Evolutionary conservation across 2,329 filamentous ascomycete genomes (phyloP), one percentile per base, ranked within the genome.

Genomic region (Penicillium sp.): DNA sequence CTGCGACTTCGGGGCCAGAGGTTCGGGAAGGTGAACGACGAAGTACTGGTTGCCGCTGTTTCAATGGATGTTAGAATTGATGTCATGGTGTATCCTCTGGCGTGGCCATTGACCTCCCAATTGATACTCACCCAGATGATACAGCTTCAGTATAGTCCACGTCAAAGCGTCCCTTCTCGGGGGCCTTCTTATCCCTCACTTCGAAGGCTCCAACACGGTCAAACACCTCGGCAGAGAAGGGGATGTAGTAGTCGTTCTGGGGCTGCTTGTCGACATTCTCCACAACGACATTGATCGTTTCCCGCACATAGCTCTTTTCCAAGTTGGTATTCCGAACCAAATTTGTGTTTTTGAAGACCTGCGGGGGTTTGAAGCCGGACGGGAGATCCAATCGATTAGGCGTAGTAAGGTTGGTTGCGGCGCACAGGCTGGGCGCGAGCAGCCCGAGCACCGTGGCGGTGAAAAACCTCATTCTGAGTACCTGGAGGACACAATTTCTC

Each of bases 341-440:
- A 73, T 99, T 97, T 75, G 82, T 83, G 76, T 99, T 97, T 78
- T 92, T 91, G 80, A 96, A 99, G 63, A 92, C 89, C 72, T 91
- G 89, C 15, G 92, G 88, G 51, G 93, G 91, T 74, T 84, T 88
- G 79, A 97, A 96, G 58, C 74, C 68, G 57, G 66, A 65, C 40
- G 72, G 70, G 25, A 78, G 68, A 55, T 72, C 63, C 52, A 72
- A 66, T 60, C 70, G 69, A 52, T 67, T 61, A 51, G 66, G 64
- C 41, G 60, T 63, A 44, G 62, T 72, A 37, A 62, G 45, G 55
- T 53, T 56, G 53, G 67, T 57, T 39, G 70, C 65, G 59, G 69
- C 69, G 60, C 63, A 67, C 66, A 71, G 65, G 63, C 67, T 69
- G 55, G 69, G 69, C 53, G 71, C 65, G 40, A 71, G 59, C 50